Conservation (phyloP, 495 filamentous ascomycete species). For the Staphylotrichum longicolle region DNA sequence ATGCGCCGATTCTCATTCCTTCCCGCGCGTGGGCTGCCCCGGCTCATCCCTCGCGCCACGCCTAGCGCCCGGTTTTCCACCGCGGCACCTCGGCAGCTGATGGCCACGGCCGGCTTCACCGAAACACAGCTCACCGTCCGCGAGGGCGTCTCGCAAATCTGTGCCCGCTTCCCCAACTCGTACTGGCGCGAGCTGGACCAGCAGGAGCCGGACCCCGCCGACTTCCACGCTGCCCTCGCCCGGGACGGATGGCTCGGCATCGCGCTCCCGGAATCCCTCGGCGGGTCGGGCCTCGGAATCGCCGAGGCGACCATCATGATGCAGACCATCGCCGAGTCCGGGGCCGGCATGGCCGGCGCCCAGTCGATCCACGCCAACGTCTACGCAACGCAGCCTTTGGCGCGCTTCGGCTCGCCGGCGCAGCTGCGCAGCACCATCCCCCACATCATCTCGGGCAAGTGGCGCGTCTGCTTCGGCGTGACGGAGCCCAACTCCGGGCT, state of each 20-base stretch:
- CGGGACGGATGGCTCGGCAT: slow-evolving; percentile 82
- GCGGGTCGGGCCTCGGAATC: slow-evolving; percentile 72
- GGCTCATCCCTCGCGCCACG: no score
- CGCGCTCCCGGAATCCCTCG: slow-evolving; percentile 67
- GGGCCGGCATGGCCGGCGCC: slow-evolving; percentile 75
- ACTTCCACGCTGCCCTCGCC: slow-evolving; percentile 72
- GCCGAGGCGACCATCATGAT: slow-evolving; percentile 84
- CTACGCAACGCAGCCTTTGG: slow-evolving; percentile 74
- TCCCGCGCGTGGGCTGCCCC: no score
- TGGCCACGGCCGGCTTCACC: slow-evolving; percentile 71
- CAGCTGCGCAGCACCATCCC: slow-evolving; percentile 62
- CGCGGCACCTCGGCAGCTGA: slow-evolving; percentile 41
- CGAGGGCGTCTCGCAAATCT: slow-evolving; percentile 67
- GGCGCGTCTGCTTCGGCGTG: slow-evolving; percentile 66
- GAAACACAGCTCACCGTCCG: slow-evolving; percentile 68
- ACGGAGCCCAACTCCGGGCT: slow-evolving; percentile 69
- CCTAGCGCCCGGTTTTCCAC: background rate
- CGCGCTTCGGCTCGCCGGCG: slow-evolving; percentile 62
- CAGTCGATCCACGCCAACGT: slow-evolving; percentile 73
- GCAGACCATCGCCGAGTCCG: slow-evolving; percentile 74
- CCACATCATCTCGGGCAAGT: slow-evolving; percentile 65
- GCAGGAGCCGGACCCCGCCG: slow-evolving; percentile 63
- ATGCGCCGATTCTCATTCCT: no score
- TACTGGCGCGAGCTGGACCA: slow-evolving; percentile 75
- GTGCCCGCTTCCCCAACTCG: slow-evolving; percentile 57